phyloP scores from a whole-genome alignment of 148 eudicot genomes.

The Fallopia convolvulus region DNA sequence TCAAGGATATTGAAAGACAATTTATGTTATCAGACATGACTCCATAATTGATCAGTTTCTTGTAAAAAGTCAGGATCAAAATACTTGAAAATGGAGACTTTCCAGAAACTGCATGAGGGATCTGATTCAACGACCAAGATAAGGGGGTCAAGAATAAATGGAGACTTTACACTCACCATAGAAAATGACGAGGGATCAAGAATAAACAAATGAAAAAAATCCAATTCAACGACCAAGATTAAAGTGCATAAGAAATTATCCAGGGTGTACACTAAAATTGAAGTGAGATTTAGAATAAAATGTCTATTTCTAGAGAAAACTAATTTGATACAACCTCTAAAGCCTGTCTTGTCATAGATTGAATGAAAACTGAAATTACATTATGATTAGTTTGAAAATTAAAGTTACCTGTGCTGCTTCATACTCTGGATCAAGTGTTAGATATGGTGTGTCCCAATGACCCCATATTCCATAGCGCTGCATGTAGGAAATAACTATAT shows the following conservation, averaged over 20 bases:
- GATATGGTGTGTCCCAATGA: conserved; percentile 84
- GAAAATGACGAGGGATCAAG: background rate
- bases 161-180: background rate
- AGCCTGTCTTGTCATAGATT: background rate
- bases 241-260: background rate
- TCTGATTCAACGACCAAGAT: background rate
- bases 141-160: too few species aligned
- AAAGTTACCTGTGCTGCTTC: conserved; percentile 78
- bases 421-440: conserved; percentile 88
- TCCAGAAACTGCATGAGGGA: background rate
- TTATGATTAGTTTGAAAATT: background rate
- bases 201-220: background rate
- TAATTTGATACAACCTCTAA: background rate
- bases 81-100: background rate
- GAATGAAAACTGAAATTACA: background rate
- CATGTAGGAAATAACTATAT: conserved; percentile 5
- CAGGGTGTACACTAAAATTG: background rate
- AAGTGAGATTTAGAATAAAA: background rate
- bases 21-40: background rate
- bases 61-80: background rate
- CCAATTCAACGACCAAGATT: background rate
- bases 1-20: background rate
- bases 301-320: background rate
- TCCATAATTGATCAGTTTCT: background rate
- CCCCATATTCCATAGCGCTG: conserved; percentile 94